Evolutionary conservation across 768 basidiomycete genomes (phyloP), one percentile per base, ranked within the genome.

Genomic region (Collybia nuda): DNA sequence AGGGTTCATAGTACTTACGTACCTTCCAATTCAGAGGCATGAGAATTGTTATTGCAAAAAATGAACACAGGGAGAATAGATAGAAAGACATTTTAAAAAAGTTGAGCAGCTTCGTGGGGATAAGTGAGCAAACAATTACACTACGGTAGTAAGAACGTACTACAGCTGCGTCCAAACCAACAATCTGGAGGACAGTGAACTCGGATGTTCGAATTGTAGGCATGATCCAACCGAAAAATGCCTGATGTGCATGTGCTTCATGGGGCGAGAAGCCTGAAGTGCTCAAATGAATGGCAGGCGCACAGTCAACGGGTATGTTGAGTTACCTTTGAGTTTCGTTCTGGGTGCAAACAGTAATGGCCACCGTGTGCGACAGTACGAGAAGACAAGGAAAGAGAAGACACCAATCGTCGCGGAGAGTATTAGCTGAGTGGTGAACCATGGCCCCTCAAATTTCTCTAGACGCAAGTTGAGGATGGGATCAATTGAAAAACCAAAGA

Each of bases 21-120:
- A 95, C 95, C 73, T 85, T 90, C 75, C 88, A 87, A 60, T 99
- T 98, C 42, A 98, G 77, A 2, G 97, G 97, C 85, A 98, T 96
- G 11, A 99, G 79, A n/a, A 95, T 84, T 5, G 81, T 66, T 6
- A 86, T 69, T 0, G 94, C 93, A 51, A 93, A 86, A 41, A 92
- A 61, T 0, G 93, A 91, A 66, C 90, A 92, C 14, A 88, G 71
- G 0, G 89, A 85, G 70, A 99, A 99, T 22, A 98, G 76, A 61
- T 89, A 85, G 68, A 98, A 98, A 0, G 89, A 85, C 79, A 88
- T 97, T 67, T 96, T 95, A 78, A 93, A 89, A 70, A 99, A 98
- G 56, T 87, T 92, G 38, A 99, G 79, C 1, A 98, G 79, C 93
- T 97, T 63, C 24, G 37, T 26, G 2, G 14, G 40, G 47, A 19